These are phyloP conservation scores for Agrostemma githago DNA, from an alignment of 148 eudicot genomes.

Conservation along the genomic window DNA sequence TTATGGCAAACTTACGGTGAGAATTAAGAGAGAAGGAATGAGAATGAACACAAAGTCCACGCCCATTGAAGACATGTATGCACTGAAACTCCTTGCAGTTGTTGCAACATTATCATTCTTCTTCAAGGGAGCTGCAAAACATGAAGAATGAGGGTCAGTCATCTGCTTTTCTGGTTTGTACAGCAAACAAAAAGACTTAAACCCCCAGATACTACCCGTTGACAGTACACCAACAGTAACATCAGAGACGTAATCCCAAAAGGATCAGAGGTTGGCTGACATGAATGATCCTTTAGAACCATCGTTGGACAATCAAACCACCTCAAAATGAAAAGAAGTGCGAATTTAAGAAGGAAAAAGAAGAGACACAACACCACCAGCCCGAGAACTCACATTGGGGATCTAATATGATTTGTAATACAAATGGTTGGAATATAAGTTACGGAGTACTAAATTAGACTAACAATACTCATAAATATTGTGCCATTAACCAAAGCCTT, in stretches of 20 bases:
- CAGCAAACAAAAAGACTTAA: not conserved
- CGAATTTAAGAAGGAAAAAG: too few relatives aligned
- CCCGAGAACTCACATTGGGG: too few relatives aligned
- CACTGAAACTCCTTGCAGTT: conserved; percentile 31
- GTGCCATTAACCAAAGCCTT: not conserved
- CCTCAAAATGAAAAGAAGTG: too few relatives aligned
- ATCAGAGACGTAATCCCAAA: too few relatives aligned
- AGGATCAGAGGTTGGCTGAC: too few relatives aligned
- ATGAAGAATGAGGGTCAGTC: conserved; percentile 27
- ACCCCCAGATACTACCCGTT: not conserved
- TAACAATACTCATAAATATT: not conserved
- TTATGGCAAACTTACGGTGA: conserved; percentile 59
- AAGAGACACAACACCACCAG: too few relatives aligned
- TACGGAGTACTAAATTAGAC: not conserved
- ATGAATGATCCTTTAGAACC: too few relatives aligned
- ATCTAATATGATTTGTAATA: not conserved
- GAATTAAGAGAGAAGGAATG: conserved; percentile 54
- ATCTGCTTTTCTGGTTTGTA: conserved; percentile 4
- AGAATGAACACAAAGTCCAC: conserved; percentile 61
- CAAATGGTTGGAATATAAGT: not conserved
- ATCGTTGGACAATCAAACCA: too few relatives aligned
- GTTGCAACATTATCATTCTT: conserved; percentile 51
- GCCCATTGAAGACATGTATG: conserved; percentile 38
- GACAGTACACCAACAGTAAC: not conserved
- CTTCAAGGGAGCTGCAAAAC: conserved; percentile 34